Base-by-base conservation (phyloP, 108 stramenopile genomes). In the Cylindrotheca closterium region DNA sequence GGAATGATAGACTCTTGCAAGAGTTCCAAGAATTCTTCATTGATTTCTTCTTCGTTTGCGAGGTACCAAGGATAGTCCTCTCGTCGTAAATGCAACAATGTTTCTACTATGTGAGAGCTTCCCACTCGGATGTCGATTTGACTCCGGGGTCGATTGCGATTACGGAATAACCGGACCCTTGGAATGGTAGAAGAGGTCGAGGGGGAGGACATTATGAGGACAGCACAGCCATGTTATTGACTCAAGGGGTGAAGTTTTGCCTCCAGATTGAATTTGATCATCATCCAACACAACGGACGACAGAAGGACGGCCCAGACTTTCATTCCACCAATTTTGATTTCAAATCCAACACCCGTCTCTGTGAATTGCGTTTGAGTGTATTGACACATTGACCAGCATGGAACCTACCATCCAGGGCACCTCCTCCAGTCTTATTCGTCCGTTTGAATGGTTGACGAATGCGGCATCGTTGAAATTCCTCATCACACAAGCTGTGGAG, bases 401-500 rank as follows among this genome's bases (percentile, higher is more conserved):
- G n/a, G n/a, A n/a, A n/a, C n/a, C n/a, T n/a, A n/a, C n/a, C n/a
- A n/a, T n/a, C n/a, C n/a, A n/a, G n/a, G n/a, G n/a, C n/a, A n/a
- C n/a, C n/a, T n/a, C n/a, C n/a, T n/a, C n/a, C n/a, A n/a, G n/a
- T 15, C 15, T 42, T 42, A 70, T 70, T 48, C 57, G 58, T n/a
- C 79, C 79, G 4, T 80, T 80, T 51, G 79, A 80, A 64, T 85
- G 79, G 79, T 53, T 85, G 46, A 85, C 84, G 31, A 73, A 58
- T 51, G 60, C 79, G 3, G 56, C 48, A 1, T 81, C 77, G 29
- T 46, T 85, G 51, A 26, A 29, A 30, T 46, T 56, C 5, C 30
- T 75, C 24, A 4, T 82, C 37, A 42, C 0, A 29, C 55, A 54
- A 30, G 30, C 23, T 56, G 25, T n/a, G n/a, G 3, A 24, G 28